Base-by-base conservation (phyloP, 169 alveolate genomes). In the Hepatocystis sp. region DNA sequence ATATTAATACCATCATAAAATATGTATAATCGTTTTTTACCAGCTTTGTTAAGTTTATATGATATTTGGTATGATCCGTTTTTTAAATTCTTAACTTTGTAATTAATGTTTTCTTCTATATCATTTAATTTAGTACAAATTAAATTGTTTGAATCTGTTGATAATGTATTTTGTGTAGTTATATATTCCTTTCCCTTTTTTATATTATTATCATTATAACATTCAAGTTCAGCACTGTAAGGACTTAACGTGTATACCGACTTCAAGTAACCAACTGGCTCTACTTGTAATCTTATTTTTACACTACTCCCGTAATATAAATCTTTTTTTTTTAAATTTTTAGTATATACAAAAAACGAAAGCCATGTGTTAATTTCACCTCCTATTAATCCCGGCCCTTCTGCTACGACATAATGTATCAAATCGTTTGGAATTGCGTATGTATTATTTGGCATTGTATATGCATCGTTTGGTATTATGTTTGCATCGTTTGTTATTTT, bases 321-420 rank as follows among this genome's bases (percentile, higher is more conserved):
- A 25, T 81, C 63, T 15, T 51, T 52, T n/a, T 46, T 64, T 64
- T 53, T 64, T 28, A 49, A 36, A 81, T 81, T 63, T 63, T 61
- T 81, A n/a, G 89, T 84, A 28, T 86, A 58, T 28, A 92, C 93
- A 65, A 68, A 56, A 63, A 92, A 90, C 47, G 84, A 86, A 25
- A 90, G 86, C 95, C 95, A 92, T 28, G 81, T 63, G 25, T 92
- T 92, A 47, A 90, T 60, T 44, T 88, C 91, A 10, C 95, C 95
- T 1, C 95, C 95, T 23, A 30, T 23, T 36, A 92, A 51, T 4
- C 95, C 93, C 15, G 27, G 71, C 17, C 95, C 95, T 46, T 92
- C 93, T 21, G 91, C 94, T 23, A 90, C 60, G 49, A 85, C 86
- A 17, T 63, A 64, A 56, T 78, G 39, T 52, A 81, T 42, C 0